Evolutionary conservation across 768 basidiomycete species (phyloP).

Genomic region (Exidia glandulosa): DNA sequence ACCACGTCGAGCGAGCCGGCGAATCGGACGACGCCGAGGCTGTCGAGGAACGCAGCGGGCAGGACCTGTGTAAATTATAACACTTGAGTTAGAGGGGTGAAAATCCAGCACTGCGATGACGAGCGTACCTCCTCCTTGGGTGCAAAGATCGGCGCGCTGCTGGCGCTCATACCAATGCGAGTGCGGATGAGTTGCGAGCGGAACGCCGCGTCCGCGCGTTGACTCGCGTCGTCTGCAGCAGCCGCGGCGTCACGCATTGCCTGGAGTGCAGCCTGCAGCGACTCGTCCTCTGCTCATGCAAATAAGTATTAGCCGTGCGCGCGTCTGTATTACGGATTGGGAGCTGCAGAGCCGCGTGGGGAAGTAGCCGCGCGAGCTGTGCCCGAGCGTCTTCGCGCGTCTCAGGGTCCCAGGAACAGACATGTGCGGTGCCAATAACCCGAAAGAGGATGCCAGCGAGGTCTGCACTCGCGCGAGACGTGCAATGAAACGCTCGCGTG

Average conservation of each 20-base stretch:
- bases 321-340: background rate
- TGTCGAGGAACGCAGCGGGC: constrained; percentile 40
- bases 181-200: constrained; percentile 61
- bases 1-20: constrained; percentile 85
- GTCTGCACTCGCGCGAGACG: no score
- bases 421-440: no score
- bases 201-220: constrained; percentile 48
- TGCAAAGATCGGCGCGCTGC: constrained; percentile 1
- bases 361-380: no score
- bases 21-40: constrained; percentile 67
- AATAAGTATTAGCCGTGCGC: background rate
- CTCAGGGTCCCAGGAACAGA: no score
- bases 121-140: background rate
- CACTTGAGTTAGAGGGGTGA: background rate
- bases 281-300: no score
- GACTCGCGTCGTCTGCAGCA: constrained; percentile 73
- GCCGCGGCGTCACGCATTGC: constrained; percentile 69
- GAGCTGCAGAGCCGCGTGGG: no score
- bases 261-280: constrained; percentile 25
- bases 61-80: constrained; percentile 7
- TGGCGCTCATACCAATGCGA: constrained; percentile 35
- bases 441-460: no score
- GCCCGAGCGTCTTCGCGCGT: no score
- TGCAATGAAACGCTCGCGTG: no score
- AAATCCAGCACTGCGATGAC: background rate